A percentile compares a stretch with the other conserved stretches of the same genome.
phyloP scores from a whole-genome alignment of 202 grass and related monocot genomes.

The Miscanthus sacchariflorus region DNA sequence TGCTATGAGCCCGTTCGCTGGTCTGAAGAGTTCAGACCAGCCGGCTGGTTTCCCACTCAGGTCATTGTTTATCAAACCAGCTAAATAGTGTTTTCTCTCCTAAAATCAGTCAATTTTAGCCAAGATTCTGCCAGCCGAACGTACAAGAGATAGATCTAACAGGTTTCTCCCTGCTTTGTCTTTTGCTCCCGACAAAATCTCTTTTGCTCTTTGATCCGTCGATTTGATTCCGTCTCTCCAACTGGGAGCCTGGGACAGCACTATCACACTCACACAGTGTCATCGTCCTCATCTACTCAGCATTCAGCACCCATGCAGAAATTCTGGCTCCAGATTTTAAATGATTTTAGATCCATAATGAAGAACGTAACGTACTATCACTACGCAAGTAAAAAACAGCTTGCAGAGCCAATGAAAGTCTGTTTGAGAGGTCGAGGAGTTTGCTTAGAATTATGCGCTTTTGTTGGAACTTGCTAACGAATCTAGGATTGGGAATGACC shows the following conservation, averaged over 20 bases:
- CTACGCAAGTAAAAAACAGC: not conserved
- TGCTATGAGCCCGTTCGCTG: no score
- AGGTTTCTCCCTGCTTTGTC: constrained; percentile 21
- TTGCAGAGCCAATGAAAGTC: constrained; percentile 9
- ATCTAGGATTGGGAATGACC: constrained; percentile 51
- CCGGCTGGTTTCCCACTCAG: no score
- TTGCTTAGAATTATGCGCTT: constrained; percentile 52
- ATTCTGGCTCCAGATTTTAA: not conserved
- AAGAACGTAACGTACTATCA: not conserved
- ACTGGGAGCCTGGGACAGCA: not conserved
- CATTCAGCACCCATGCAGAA: not conserved
- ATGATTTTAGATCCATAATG: constrained; percentile 1
- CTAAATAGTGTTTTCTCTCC: no score
- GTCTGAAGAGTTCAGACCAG: no score
- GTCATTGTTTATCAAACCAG: no score
- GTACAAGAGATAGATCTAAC: constrained; percentile 36
- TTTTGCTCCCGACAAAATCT: constrained; percentile 54
- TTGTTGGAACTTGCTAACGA: constrained; percentile 71
- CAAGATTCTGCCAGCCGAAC: no score
- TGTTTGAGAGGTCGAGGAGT: constrained; percentile 49
- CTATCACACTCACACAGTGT: not conserved
- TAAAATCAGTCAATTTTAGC: no score
- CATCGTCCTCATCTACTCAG: constrained; percentile 35
- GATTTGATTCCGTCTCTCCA: constrained; percentile 48
- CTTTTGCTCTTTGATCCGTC: constrained; percentile 44